Evolutionary conservation across 768 basidiomycete species (phyloP).

Genomic region (Neoboletus brunneissimus): DNA sequence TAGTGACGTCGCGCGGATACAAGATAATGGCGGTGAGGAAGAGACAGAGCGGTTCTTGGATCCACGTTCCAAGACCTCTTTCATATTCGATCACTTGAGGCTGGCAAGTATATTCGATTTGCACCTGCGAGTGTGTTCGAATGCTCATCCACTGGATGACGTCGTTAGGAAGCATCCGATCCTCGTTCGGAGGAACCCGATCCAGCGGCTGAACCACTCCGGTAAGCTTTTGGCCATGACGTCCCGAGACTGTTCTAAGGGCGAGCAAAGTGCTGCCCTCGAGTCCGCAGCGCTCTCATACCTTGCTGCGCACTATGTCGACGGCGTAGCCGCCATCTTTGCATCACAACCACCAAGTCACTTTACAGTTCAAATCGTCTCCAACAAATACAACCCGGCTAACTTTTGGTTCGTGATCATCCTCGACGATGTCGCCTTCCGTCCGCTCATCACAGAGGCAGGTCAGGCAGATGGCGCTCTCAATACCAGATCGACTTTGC

Average conservation of each 20-base stretch:
- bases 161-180: slow-evolving; percentile 70
- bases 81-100: slow-evolving; percentile 81
- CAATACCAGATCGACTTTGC: slow-evolving; percentile 72
- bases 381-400: slow-evolving; percentile 90
- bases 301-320: slow-evolving; percentile 75
- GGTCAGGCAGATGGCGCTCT: slow-evolving; percentile 96
- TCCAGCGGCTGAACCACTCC: slow-evolving; percentile 66
- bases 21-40: slow-evolving; percentile 39
- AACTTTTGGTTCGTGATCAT: slow-evolving; percentile 76
- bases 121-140: background rate
- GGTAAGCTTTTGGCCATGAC: slow-evolving; percentile 44
- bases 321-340: slow-evolving; percentile 76
- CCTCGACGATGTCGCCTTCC: background rate
- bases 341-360: slow-evolving; percentile 44
- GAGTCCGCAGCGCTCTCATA: slow-evolving; percentile 68
- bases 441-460: slow-evolving; percentile 27
- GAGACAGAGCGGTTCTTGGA: slow-evolving; percentile 76
- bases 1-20: slow-evolving; percentile 63
- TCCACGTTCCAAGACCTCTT: slow-evolving; percentile 74
- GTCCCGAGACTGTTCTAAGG: background rate
- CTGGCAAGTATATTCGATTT: slow-evolving; percentile 51
- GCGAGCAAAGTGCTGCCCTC: slow-evolving; percentile 55
- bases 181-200: slow-evolving; percentile 60
- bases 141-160: background rate
- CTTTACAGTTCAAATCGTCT: slow-evolving; percentile 81